Evolutionary conservation across 176 grass and related monocot species (phyloP), one percentile per base, ranked within the genome.

Genomic region (Oryza glaberrima): DNA sequence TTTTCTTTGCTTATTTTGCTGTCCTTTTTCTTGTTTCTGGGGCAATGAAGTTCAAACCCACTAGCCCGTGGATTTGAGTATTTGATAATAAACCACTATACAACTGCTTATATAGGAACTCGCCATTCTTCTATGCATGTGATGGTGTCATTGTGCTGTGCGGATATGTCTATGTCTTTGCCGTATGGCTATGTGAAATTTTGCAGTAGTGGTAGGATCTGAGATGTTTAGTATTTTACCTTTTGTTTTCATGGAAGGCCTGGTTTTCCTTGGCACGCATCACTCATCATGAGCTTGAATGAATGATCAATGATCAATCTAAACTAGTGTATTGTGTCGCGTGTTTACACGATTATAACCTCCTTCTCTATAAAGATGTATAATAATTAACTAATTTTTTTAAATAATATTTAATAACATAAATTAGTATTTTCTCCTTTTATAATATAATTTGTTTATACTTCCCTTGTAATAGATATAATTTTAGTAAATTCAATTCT

Each of bases 291-390:
- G 9, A 38, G 35, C 25, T 45, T 13, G 14, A 30, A 30, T 38
- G 46, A 66, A 15, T 48, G 6, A 36, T 83, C 26, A 17, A 30
- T 30, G 28, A 30, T 30, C 28, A 30, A 30, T 30, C 28, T 30
- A 30, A 30, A 35, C 34, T 35, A 35, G 34, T 35, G 34, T 4
- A 34, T 4, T 34, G 34, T 34, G 34, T 35, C 4, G 34, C 4
- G 90, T 2, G 92, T 97, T 65, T 36, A 4, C 35, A 6, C 35
- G 35, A 36, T 4, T 36, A 36, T 36, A 36, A 6, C 35, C 35
- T 36, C 35, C 35, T 5, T 36, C 35, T 36, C 5, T 36, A 6
- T 0, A 36, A 36, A 36, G 4, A 6, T 36, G 35, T 36, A 36
- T 36, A 36, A 36, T 36, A 36, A 6, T 36, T 36, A 36, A 36